These are phyloP conservation scores for Cyclotella cryptica DNA, from an alignment of 108 stramenopile genomes.

Conservation along the genomic window DNA sequence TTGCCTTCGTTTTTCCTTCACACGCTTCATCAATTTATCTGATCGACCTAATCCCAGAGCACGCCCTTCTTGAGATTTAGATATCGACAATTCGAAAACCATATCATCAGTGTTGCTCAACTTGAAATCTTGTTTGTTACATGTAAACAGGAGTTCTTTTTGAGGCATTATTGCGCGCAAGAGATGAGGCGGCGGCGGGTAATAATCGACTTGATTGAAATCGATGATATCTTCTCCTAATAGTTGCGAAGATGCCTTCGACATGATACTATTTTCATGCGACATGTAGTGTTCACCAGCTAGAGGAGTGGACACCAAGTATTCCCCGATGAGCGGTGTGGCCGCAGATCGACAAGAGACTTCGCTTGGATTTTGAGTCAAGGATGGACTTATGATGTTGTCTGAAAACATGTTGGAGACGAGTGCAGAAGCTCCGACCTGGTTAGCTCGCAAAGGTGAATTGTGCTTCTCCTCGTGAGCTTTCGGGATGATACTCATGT, in stretches of 20 bases:
- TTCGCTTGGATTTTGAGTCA: neutral
- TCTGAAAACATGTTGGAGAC: neutral
- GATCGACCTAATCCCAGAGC: neutral
- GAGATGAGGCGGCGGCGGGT: neutral
- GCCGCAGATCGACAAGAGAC: neutral
- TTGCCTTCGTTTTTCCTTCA: slow-evolving; percentile 5
- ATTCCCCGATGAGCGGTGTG: slow-evolving; percentile 5
- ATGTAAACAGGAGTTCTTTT: neutral
- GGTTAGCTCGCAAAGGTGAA: too few relatives aligned
- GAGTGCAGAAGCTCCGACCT: too few relatives aligned
- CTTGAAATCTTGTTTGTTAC: neutral
- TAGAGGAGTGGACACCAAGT: neutral
- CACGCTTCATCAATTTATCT: neutral
- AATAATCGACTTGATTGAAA: neutral
- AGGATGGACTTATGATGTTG: neutral
- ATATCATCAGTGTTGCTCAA: neutral
- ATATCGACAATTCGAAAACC: neutral
- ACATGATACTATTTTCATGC: neutral
- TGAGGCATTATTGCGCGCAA: neutral
- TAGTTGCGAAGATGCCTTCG: neutral
- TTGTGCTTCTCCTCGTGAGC: neutral
- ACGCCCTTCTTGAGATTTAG: neutral
- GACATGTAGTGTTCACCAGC: neutral
- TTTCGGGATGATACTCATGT: neutral
- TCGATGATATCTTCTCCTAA: neutral